Base-by-base conservation (phyloP, 108 stramenopile species). In the Pseudonitzschia multistriata region DNA sequence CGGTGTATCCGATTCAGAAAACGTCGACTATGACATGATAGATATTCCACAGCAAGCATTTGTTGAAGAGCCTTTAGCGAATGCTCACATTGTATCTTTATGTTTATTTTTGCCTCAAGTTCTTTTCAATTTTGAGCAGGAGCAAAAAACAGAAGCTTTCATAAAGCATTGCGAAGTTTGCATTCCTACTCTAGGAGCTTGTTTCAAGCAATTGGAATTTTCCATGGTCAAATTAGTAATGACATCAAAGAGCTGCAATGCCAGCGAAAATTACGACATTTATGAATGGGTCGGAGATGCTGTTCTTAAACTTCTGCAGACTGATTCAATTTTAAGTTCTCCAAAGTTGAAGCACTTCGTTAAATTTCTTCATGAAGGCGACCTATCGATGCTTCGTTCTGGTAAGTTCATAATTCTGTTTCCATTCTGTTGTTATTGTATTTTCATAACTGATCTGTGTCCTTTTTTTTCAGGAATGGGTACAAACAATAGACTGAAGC, bases 221-320 rank as follows among this genome's bases (percentile, higher is more conserved):
- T 72, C 52, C 5, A 42, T 13, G 3, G 56, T 86, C 14, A 47
- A 55, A 10, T 72, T 69, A 28, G 74, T 63, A 28, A 35, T 83
- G 31, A 83, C 83, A 48, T 75, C 81, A 2, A 79, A 76, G 59
- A 81, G 80, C 49, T 79, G 78, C 42, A 49, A 34, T 19, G 42
- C 52, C 27, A 71, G 57, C 17, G 66, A 49, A 0, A 62, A 70
- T 36, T 88, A 85, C 66, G 87, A 88, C 21, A 69, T 52, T 15
- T 45, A 72, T 25, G 83, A 87, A 70, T 84, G 72, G 72, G 39
- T 88, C 7, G 87, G 87, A 27, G 87, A 88, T 69, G 87, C 74
- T 8, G 84, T 85, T 14, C 74, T 88, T 29, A 85, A 88, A 69
- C 29, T 85, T 25, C 35, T 88, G 5, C 84, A 85, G 33, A 85